Percentiles rank a stretch among this genome's conserved stretches.
These are phyloP conservation scores for Ochromonas danica DNA, from an alignment of 108 stramenopile genomes.

Conservation along the genomic window DNA sequence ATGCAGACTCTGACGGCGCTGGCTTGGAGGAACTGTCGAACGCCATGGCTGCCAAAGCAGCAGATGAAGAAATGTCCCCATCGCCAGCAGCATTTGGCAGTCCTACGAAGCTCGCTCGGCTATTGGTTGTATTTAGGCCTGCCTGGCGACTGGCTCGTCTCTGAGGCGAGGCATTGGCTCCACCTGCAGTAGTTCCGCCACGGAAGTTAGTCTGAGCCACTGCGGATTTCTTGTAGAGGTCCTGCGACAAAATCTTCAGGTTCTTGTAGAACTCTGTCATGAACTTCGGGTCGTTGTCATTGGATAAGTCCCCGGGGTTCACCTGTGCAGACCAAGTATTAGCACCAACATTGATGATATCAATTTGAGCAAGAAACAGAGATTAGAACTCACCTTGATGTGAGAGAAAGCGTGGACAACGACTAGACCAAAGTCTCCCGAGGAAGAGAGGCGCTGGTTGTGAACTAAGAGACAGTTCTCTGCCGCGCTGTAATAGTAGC, in stretches of 20 bases:
- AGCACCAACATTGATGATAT: background rate
- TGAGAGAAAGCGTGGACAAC: slow-evolving; percentile 43
- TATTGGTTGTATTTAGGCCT: too few species aligned
- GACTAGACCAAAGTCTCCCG: slow-evolving; percentile 39
- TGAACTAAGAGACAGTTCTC: slow-evolving; percentile 12
- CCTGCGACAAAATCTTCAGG: slow-evolving; percentile 33
- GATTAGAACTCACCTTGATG: slow-evolving; percentile 44
- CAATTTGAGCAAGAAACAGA: background rate
- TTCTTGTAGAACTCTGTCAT: slow-evolving; percentile 39
- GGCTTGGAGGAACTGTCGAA: background rate
- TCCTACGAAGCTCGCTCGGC: too few species aligned
- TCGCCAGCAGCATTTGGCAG: too few species aligned
- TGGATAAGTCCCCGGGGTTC: slow-evolving; percentile 36
- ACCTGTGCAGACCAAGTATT: background rate
- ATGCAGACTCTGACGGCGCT: background rate
- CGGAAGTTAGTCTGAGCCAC: too few species aligned
- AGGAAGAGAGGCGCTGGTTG: slow-evolving; percentile 22
- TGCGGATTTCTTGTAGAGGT: slow-evolving; percentile 30
- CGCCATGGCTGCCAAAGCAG: too few species aligned
- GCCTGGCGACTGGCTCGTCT: too few species aligned
- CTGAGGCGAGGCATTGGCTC: too few species aligned
- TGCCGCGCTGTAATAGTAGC: slow-evolving; percentile 32
- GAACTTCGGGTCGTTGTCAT: slow-evolving; percentile 31
- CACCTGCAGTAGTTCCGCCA: too few species aligned
- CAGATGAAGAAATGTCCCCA: too few species aligned